Evolutionary conservation across 2,329 filamentous ascomycete genomes (phyloP).

Genomic region (Talaromyces sp.): DNA sequence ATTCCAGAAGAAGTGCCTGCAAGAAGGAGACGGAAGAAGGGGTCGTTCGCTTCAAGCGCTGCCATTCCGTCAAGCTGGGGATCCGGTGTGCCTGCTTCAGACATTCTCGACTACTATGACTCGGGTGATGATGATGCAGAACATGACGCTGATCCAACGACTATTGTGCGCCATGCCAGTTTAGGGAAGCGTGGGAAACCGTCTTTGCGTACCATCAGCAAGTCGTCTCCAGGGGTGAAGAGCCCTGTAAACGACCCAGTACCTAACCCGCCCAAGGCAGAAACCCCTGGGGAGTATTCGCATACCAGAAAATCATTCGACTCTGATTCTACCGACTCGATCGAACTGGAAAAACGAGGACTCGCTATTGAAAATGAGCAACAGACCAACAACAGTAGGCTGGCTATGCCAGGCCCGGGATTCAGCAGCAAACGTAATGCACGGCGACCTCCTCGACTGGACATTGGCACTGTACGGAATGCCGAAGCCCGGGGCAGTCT

Average conservation of each 20-base stretch:
- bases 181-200: conserved; percentile 38
- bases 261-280: neutral
- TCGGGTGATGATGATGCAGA: conserved; percentile 22
- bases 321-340: conserved; percentile 9
- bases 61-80: conserved; percentile 67
- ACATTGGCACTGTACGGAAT: conserved; percentile 75
- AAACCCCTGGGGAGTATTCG: neutral
- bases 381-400: conserved; percentile 17
- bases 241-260: neutral
- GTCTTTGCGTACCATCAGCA: conserved; percentile 35
- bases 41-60: conserved; percentile 64
- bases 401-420: conserved; percentile 25
- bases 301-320: conserved; percentile 2
- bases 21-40: conserved; percentile 46
- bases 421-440: conserved; percentile 37
- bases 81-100: conserved; percentile 43
- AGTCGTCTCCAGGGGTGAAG: neutral
- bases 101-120: conserved; percentile 34
- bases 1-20: conserved; percentile 65
- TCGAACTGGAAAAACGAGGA: conserved; percentile 13
- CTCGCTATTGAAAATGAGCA: conserved; percentile 17
- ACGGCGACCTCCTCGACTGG: conserved; percentile 62
- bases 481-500: conserved; percentile 82
- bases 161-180: conserved; percentile 37
- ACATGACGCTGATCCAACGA: conserved; percentile 16